These are phyloP conservation scores for Hypoxylon fuscum DNA, from an alignment of 495 filamentous ascomycete genomes.

Conservation along the genomic window DNA sequence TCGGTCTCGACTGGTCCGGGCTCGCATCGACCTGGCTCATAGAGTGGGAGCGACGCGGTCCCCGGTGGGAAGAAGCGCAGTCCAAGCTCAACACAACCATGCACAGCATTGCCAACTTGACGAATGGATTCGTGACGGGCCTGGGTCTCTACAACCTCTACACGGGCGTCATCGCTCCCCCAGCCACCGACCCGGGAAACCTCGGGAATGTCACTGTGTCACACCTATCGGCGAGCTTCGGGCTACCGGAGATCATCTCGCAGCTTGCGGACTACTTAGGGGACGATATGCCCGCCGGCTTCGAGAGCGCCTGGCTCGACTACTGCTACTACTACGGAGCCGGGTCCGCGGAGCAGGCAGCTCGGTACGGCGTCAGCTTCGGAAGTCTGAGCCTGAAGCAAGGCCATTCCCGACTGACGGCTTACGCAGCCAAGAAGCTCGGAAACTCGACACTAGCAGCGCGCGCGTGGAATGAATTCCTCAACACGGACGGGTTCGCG, in stretches of 20 bases:
- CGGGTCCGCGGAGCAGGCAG: slow-evolving; percentile 46
- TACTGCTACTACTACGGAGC: slow-evolving; percentile 57
- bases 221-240: slow-evolving; percentile 58
- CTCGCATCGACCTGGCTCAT: slow-evolving; percentile 57
- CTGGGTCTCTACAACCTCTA: slow-evolving; percentile 52
- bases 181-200: slow-evolving; percentile 53
- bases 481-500: slow-evolving; percentile 49
- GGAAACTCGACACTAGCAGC: slow-evolving; percentile 47
- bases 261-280: slow-evolving; percentile 51
- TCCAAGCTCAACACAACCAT: slow-evolving; percentile 50
- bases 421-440: slow-evolving; percentile 47
- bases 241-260: slow-evolving; percentile 54
- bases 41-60: slow-evolving; percentile 57
- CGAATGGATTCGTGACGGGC: slow-evolving; percentile 59
- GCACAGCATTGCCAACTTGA: slow-evolving; percentile 53
- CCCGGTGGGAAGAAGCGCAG: slow-evolving; percentile 53
- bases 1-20: slow-evolving; percentile 60
- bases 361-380: slow-evolving; percentile 55
- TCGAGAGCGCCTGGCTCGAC: slow-evolving; percentile 55
- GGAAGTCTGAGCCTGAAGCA: slow-evolving; percentile 49
- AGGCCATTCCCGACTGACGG: slow-evolving; percentile 57
- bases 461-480: slow-evolving; percentile 57
- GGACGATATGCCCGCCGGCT: slow-evolving; percentile 39
- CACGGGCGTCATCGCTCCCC: slow-evolving; percentile 52
- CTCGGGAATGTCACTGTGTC: slow-evolving; percentile 51